Evolutionary conservation across 2,329 filamentous ascomycete genomes (phyloP).

Genomic region (Rutstroemia sp.): DNA sequence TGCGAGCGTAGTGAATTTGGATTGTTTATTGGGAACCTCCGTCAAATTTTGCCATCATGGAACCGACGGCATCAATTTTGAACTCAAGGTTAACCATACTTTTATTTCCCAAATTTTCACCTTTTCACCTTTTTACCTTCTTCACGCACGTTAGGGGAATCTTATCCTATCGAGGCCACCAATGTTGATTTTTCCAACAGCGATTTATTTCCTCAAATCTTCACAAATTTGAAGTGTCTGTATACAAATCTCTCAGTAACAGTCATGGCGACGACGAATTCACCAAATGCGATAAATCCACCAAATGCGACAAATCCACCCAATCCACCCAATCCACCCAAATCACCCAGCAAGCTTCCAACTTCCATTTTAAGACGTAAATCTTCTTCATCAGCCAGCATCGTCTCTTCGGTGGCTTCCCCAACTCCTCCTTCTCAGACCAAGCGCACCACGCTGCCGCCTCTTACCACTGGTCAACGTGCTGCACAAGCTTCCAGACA

Average conservation of each 20-base stretch:
- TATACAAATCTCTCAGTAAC: neutral
- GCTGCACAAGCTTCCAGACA: conserved; percentile 8
- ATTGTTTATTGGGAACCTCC: too few species aligned
- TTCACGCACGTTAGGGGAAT: neutral
- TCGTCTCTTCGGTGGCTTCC: conserved; percentile 2
- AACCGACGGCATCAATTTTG: too few species aligned
- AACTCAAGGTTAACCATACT: too few species aligned
- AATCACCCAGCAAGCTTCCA: neutral
- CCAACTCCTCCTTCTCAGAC: neutral
- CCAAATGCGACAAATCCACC: neutral
- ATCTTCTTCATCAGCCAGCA: conserved; percentile 2
- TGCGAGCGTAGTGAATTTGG: too few species aligned
- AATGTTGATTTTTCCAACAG: neutral
- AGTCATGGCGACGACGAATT: conserved; percentile 1
- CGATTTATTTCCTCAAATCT: neutral
- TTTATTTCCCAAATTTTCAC: neutral
- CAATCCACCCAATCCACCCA: neutral
- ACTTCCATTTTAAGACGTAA: neutral
- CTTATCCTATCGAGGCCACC: neutral
- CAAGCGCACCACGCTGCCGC: neutral
- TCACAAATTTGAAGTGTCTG: neutral
- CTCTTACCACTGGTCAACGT: neutral
- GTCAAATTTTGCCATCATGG: too few species aligned
- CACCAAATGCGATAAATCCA: neutral
- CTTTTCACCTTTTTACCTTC: too few species aligned